Percentiles rank a stretch among this genome's conserved stretches.
Conservation (phyloP, 352 stramenopile species). For the Phytophthora pini region DNA sequence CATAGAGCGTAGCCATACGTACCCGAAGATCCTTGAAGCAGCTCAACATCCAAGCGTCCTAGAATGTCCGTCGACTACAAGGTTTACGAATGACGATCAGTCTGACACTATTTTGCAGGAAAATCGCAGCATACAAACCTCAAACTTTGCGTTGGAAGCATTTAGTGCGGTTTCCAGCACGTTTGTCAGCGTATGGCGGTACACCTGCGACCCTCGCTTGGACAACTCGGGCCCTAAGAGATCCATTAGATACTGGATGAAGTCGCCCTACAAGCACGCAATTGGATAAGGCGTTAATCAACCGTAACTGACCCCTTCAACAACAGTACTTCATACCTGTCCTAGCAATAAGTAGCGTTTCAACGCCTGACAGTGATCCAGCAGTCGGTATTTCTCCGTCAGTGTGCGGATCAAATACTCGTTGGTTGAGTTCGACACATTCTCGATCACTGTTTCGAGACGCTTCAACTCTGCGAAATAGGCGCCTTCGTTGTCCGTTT, state of each 20-base stretch:
- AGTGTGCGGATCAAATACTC: conserved; percentile 92
- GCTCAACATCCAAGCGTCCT: conserved; percentile 91
- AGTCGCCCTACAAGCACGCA: conserved; percentile 86
- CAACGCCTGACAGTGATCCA: conserved; percentile 95
- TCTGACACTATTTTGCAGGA: background rate
- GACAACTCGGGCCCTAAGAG: conserved; percentile 90
- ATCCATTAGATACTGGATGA: conserved; percentile 97
- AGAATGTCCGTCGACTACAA: conserved; percentile 89
- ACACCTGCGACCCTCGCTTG: conserved; percentile 92
- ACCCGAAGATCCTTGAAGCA: conserved; percentile 85
- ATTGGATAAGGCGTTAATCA: conserved; percentile 1
- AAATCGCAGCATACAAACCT: conserved; percentile 59
- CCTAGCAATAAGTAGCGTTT: conserved; percentile 98
- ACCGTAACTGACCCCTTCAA: background rate
- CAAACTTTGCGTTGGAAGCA: conserved; percentile 95
- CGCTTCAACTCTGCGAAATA: conserved; percentile 77
- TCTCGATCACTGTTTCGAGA: conserved; percentile 80
- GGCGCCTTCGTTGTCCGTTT: conserved; percentile 61
- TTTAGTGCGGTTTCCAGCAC: conserved; percentile 96
- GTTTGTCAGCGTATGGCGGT: conserved; percentile 95
- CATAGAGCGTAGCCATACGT: background rate
- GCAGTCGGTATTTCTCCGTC: conserved; percentile 93
- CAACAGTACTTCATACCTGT: conserved; percentile 62
- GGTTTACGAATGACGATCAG: conserved; percentile 3
- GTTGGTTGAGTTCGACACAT: conserved; percentile 85